Evolutionary conservation across 2,329 filamentous ascomycete species (phyloP).

Genomic region (Metarhizium brunneum): DNA sequence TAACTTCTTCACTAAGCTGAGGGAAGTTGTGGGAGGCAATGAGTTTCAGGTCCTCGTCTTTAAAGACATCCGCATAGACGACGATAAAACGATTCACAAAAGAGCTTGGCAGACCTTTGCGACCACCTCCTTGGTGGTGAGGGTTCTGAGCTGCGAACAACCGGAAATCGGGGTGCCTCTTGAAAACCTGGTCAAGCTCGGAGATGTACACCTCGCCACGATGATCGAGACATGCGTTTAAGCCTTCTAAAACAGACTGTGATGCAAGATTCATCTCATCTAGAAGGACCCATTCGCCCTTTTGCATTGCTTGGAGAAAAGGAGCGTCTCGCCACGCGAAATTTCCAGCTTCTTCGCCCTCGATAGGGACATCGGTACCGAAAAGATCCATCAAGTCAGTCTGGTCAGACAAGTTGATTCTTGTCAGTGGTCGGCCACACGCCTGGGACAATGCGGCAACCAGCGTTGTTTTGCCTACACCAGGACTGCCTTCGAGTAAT

Average conservation of each 20-base stretch:
- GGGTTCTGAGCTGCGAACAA: conserved; percentile 97
- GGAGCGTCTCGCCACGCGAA: conserved; percentile 96
- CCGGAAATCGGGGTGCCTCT: conserved; percentile 80
- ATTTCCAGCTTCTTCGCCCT: conserved; percentile 81
- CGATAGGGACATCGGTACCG: conserved; percentile 89
- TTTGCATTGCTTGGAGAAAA: conserved; percentile 93
- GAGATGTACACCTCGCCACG: conserved; percentile 92
- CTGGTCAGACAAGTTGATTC: conserved; percentile 96
- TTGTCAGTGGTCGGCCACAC: conserved; percentile 72
- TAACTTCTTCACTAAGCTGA: conserved; percentile 44
- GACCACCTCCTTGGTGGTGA: conserved; percentile 90
- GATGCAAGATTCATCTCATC: conserved; percentile 99
- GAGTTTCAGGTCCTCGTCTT: conserved; percentile 65
- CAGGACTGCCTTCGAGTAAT: conserved; percentile 90
- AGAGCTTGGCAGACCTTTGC: conserved; percentile 87
- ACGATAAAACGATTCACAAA: conserved; percentile 98
- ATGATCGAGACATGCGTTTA: conserved; percentile 95
- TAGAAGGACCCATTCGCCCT: conserved; percentile 88
- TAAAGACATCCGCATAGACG: conserved; percentile 90
- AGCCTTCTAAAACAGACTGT: conserved; percentile 88
- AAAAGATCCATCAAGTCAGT: conserved; percentile 97
- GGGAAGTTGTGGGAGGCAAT: conserved; percentile 78
- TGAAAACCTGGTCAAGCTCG: conserved; percentile 90
- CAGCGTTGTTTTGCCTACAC: conserved; percentile 93
- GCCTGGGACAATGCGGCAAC: conserved; percentile 75